phyloP scores from a whole-genome alignment of 495 filamentous ascomycete species.

The Pyrenopolyporus hunteri region DNA sequence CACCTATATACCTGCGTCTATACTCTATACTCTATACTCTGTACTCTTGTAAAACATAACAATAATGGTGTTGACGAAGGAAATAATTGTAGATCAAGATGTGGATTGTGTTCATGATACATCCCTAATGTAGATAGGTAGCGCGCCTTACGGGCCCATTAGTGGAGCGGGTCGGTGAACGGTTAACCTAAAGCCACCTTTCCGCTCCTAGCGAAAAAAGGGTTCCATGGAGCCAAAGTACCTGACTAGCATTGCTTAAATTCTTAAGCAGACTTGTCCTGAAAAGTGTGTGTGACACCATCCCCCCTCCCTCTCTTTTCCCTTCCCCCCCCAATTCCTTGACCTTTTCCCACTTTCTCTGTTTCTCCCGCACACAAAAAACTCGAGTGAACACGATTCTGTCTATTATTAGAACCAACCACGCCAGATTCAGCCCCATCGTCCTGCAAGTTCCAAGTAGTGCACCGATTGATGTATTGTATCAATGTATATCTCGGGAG shows the following conservation, averaged over 20 bases:
- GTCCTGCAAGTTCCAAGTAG: constrained; percentile 46
- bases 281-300: constrained; percentile 39
- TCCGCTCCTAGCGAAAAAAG: constrained; percentile 16
- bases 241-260: constrained; percentile 16
- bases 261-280: constrained; percentile 13
- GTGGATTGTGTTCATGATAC: background rate
- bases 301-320: constrained; percentile 36
- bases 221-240: constrained; percentile 2
- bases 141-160: background rate
- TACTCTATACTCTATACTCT: too few species aligned
- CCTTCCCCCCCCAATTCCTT: constrained; percentile 37
- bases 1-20: too few species aligned
- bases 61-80: too few species aligned
- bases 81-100: background rate
- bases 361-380: constrained; percentile 40
- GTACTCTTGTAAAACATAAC: too few species aligned
- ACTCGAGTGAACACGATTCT: constrained; percentile 46
- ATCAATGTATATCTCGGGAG: constrained; percentile 34
- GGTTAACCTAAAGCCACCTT: constrained; percentile 7
- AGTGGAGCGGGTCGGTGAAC: background rate
- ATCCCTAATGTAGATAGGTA: background rate
- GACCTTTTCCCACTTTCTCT: constrained; percentile 24
- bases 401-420: constrained; percentile 57
- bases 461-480: constrained; percentile 41
- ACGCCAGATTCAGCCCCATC: constrained; percentile 53